Base-by-base conservation (phyloP, 2,329 filamentous ascomycete genomes). In the Fusarium nematophilum region DNA sequence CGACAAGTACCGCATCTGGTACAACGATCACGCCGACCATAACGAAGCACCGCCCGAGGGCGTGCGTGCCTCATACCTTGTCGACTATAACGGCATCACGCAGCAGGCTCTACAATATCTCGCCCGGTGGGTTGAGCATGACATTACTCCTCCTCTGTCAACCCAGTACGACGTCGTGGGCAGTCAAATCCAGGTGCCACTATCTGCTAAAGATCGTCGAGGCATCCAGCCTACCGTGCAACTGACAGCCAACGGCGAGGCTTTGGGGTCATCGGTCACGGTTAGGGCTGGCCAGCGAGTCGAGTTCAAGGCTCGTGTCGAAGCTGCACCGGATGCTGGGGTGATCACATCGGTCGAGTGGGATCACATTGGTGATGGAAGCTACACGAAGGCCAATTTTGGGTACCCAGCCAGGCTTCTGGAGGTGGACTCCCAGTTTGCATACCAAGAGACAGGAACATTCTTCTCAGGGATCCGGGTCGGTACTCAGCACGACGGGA, bases 21-120 rank as follows among this genome's bases (percentile, higher is more conserved):
- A 51, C 45, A 53, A 47, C 26, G 61, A 63, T 4, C 57, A 65
- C n/a, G 53, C 58, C 3, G 62, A 66, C 5, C 65, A 68, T 27
- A 37, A 34, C 30, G 49, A 56, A 13, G 49, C 36, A 3, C 38
- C 43, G 6, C 29, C 29, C 11, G 29, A 31, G 29, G 29, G 11
- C 5, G 29, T 31, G 29, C 29, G 29, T 13, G 29, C 29, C 11
- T 31, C 29, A 13, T 31, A 31, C 14, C 27, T 61, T 9, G 49
- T 67, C n/a, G 43, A 57, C n/a, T 64, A 53, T 17, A 43, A 43
- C 14, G 57, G 57, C 11, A 43, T 60, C 15, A 31, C 45, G 17
- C 37, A 65, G 26, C 62, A 65, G 27, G 59, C 56, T 25, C 39
- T 65, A 10, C 36, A 51, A 7, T 59, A 65, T 36, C 27, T 67